A percentile compares a stretch with the other conserved stretches of the same genome.
These are phyloP conservation scores for Dactylis glomerata DNA, from an alignment of 176 grass and related monocot species.

Conservation along the genomic window DNA sequence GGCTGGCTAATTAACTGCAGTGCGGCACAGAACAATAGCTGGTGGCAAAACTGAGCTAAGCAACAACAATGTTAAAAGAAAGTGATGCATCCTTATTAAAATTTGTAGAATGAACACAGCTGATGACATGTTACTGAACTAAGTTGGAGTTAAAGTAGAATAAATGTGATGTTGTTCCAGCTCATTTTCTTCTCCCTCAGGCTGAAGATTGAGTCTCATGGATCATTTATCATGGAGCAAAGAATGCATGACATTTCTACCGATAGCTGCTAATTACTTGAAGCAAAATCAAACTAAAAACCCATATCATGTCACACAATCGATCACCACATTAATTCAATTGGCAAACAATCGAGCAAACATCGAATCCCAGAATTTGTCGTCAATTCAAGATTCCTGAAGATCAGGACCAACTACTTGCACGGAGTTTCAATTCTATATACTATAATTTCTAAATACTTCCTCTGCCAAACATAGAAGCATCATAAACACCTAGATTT, in stretches of 20 bases:
- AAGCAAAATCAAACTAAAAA: neutral
- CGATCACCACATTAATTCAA: neutral
- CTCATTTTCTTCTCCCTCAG: neutral
- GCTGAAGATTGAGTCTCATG: neutral
- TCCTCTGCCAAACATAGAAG: neutral
- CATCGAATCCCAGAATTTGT: neutral
- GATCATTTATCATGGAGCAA: neutral
- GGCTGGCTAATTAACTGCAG: neutral
- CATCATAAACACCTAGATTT: neutral
- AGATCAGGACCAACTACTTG: neutral
- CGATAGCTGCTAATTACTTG: neutral
- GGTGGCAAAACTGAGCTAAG: neutral
- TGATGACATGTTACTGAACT: neutral
- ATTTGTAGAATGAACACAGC: neutral
- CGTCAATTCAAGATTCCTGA: neutral
- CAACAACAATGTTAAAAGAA: neutral
- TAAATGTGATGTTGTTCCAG: neutral
- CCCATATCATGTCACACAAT: neutral
- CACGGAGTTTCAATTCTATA: neutral
- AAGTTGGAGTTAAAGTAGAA: neutral
- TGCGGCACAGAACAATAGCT: neutral
- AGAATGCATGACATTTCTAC: neutral
- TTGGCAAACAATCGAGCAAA: neutral
- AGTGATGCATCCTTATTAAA: neutral
- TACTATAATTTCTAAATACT: neutral